Evolutionary conservation across 306 rosid species (phyloP), one percentile per base, ranked within the genome.

Genomic region (Astragalus membranaceus): DNA sequence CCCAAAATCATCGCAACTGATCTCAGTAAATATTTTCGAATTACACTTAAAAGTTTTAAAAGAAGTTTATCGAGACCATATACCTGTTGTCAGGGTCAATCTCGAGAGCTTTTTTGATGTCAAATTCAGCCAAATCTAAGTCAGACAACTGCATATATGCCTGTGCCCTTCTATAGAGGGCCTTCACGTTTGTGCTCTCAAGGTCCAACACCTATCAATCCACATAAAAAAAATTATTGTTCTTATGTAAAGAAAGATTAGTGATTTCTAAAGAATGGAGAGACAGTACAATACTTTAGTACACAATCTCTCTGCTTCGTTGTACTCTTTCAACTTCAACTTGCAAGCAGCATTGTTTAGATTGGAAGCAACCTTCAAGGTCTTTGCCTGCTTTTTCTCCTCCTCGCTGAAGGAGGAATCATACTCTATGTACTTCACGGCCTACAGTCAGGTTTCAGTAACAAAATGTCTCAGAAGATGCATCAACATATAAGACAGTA

Each of bases 91-190:
- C 63, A 1, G 97, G 99, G 59, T 94, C 99, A 30, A 94, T 79
- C 55, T 94, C 96, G 0, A 94, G 96, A 69, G 99, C 97, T 53
- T 87, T 94, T 87, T 91, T 91, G 12, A 88, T 82, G 75, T 94
- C 99, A 10, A 87, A 5, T 80, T 94, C 97, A 33, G 97, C 99
- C 74, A 94, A 80, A 82, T 91, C 97, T 78, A 94, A 81, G 67
- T 94, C 99, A 5, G 75, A 46, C 70, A 86, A 43, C 65, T 89
- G 82, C 39, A 86, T 85, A 46, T 78, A 86, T 39, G 99, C 96
- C 64, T 91, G 97, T 17, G 92, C 95, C 82, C 99, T 88, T 88
- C 99, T 83, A 72, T 88, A 94, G 7, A 91, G 91, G n/a, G 96
- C 99, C 80, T 94, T 94, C 11, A 91, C 96, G 14, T 89, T 94